These are phyloP conservation scores for Hypomyces perniciosus DNA, from an alignment of 2,329 filamentous ascomycete species.

Conservation along the genomic window DNA sequence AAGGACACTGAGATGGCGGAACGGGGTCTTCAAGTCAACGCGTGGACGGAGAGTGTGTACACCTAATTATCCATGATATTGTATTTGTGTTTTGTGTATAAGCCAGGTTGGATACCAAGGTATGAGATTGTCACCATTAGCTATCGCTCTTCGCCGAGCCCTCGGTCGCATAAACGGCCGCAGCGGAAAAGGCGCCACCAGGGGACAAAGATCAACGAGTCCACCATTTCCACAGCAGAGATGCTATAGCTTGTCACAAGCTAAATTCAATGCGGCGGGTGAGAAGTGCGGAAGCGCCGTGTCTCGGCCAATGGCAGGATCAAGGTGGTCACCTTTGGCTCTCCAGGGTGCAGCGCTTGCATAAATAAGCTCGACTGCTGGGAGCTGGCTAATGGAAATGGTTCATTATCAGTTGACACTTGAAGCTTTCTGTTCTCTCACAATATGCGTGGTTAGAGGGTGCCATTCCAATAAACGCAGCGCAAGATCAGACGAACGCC, in stretches of 20 bases:
- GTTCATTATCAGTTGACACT: too few species aligned
- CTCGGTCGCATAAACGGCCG: slow-evolving; percentile 11
- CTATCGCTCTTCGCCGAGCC: slow-evolving; percentile 1
- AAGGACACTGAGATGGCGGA: slow-evolving; percentile 84
- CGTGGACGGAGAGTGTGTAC: slow-evolving; percentile 81
- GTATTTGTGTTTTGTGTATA: neutral
- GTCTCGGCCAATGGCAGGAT: slow-evolving; percentile 10
- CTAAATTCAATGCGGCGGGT: neutral
- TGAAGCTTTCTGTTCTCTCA: neutral
- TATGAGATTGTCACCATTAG: neutral
- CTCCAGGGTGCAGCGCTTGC: slow-evolving; percentile 12
- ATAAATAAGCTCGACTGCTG: slow-evolving; percentile 8
- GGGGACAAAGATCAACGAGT: neutral
- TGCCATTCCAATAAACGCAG: too few species aligned
- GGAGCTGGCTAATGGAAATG: too few species aligned
- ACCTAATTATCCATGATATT: slow-evolving; percentile 40
- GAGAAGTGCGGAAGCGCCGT: slow-evolving; percentile 9
- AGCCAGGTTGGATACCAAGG: neutral
- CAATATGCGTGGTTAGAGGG: neutral
- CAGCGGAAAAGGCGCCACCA: slow-evolving; percentile 5
- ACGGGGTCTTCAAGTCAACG: slow-evolving; percentile 77
- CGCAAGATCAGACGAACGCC: too few species aligned
- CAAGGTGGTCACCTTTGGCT: slow-evolving; percentile 14
- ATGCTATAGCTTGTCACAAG: neutral
- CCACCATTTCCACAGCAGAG: neutral